These are phyloP conservation scores for Thelonectria olida DNA, from an alignment of 2,329 filamentous ascomycete species.

Conservation along the genomic window DNA sequence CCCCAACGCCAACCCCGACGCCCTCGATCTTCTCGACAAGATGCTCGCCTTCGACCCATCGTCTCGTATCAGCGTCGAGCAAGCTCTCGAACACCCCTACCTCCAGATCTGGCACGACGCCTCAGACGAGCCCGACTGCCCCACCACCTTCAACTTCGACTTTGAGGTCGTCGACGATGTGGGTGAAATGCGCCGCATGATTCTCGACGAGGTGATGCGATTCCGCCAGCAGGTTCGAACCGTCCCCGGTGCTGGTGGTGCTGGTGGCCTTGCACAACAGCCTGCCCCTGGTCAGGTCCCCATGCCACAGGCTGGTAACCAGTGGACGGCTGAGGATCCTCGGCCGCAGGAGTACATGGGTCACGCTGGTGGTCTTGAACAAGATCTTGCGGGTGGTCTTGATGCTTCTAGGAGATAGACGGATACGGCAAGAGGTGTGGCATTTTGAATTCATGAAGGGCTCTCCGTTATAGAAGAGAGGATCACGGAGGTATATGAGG, in stretches of 20 bases:
- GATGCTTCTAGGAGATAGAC: slow-evolving; percentile 42
- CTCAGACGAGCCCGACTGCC: slow-evolving; percentile 93
- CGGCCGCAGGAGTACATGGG: slow-evolving; percentile 66
- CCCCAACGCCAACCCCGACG: slow-evolving; percentile 93
- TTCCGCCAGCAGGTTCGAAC: slow-evolving; percentile 76
- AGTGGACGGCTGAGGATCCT: slow-evolving; percentile 69
- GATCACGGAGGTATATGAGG: not conserved
- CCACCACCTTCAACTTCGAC: slow-evolving; percentile 95
- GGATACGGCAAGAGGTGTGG: not conserved
- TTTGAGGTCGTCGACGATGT: slow-evolving; percentile 99
- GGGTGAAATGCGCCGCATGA: slow-evolving; percentile 94
- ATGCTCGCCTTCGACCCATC: slow-evolving; percentile 98
- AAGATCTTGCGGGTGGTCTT: slow-evolving; percentile 63
- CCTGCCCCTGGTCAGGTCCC: slow-evolving; percentile 57
- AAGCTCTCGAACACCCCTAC: slow-evolving; percentile 95
- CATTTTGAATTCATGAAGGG: slow-evolving; percentile 2
- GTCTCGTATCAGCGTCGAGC: slow-evolving; percentile 91
- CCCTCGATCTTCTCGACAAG: slow-evolving; percentile 91
- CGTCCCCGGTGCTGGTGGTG: slow-evolving; percentile 51
- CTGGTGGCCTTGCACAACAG: slow-evolving; percentile 48
- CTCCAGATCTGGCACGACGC: slow-evolving; percentile 98
- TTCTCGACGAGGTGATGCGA: slow-evolving; percentile 88
- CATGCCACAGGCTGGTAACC: slow-evolving; percentile 58
- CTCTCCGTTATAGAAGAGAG: slow-evolving; percentile 14
- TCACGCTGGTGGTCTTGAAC: slow-evolving; percentile 62